Percentiles rank a stretch among this genome's conserved stretches.
These are phyloP conservation scores for Physocladia obscura DNA, from an alignment of 192 early-diverging fungal species.

Conservation along the genomic window DNA sequence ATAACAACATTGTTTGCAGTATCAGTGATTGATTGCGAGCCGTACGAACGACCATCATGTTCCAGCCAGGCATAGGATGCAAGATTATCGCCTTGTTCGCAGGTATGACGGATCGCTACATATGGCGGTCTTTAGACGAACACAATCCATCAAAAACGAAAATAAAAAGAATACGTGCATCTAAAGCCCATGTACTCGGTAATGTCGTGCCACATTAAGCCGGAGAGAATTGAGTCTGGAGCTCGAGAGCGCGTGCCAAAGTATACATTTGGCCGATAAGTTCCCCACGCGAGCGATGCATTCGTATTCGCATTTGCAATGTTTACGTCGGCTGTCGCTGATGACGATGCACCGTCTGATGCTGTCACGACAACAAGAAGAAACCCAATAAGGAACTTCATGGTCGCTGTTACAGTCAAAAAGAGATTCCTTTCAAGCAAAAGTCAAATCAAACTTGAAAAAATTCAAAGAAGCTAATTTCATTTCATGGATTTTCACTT, in stretches of 20 bases:
- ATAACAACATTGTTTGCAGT: slow-evolving; percentile 61
- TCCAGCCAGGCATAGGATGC: slow-evolving; percentile 81
- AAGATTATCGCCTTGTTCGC: slow-evolving; percentile 82
- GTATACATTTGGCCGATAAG: slow-evolving; percentile 89
- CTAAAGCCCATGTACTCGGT: slow-evolving; percentile 46
- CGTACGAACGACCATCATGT: slow-evolving; percentile 82
- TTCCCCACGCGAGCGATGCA: slow-evolving; percentile 78
- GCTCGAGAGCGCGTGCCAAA: slow-evolving; percentile 84
- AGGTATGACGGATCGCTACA: slow-evolving; percentile 82
- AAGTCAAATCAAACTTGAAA: too few relatives aligned
- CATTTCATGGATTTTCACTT: too few relatives aligned
- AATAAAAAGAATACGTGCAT: slow-evolving; percentile 6
- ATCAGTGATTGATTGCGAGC: slow-evolving; percentile 73
- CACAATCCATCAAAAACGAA: not conserved
- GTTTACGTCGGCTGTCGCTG: not conserved
- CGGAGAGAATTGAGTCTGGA: slow-evolving; percentile 76
- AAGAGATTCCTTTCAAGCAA: too few relatives aligned
- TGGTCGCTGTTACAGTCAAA: too few relatives aligned
- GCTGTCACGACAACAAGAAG: too few relatives aligned
- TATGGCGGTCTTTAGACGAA: not conserved
- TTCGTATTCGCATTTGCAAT: slow-evolving; percentile 39
- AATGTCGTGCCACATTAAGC: slow-evolving; percentile 90
- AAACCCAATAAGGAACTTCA: too few relatives aligned
- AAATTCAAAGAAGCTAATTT: too few relatives aligned
- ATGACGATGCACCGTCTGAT: not conserved